These are phyloP conservation scores for Aspergillus caelatus DNA, from an alignment of 2,329 filamentous ascomycete species.

Conservation along the genomic window DNA sequence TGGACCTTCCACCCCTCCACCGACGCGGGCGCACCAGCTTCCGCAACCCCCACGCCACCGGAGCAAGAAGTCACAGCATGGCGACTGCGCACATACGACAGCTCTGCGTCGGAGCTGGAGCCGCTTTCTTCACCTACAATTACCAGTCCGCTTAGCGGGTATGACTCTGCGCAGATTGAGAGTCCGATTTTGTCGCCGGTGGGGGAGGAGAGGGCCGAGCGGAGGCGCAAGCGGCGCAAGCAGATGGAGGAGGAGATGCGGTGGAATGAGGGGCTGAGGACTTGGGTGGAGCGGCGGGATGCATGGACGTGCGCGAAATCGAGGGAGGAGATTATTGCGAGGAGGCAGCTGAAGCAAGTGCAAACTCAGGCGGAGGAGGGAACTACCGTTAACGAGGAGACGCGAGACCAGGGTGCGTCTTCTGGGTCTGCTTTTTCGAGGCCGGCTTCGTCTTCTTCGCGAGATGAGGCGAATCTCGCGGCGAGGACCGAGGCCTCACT, in stretches of 20 bases:
- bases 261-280: slow-evolving; percentile 82
- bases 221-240: slow-evolving; percentile 60
- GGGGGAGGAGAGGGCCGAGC: slow-evolving; percentile 52
- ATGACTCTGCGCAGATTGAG: slow-evolving; percentile 11
- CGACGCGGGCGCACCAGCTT: slow-evolving; percentile 20
- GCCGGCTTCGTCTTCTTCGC: slow-evolving; percentile 4
- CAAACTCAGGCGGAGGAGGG: background rate
- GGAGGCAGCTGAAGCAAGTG: slow-evolving; percentile 12
- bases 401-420: background rate
- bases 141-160: slow-evolving; percentile 2
- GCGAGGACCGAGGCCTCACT: background rate
- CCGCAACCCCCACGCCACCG: slow-evolving; percentile 24
- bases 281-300: slow-evolving; percentile 75
- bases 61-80: slow-evolving; percentile 36
- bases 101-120: slow-evolving; percentile 41
- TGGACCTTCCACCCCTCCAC: slow-evolving; percentile 41
- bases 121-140: slow-evolving; percentile 21
- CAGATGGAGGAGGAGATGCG: slow-evolving; percentile 65
- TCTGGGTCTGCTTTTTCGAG: background rate
- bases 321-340: slow-evolving; percentile 29
- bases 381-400: background rate
- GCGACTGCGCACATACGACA: slow-evolving; percentile 41
- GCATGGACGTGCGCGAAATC: slow-evolving; percentile 76
- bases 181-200: slow-evolving; percentile 35
- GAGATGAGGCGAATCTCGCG: background rate